Evolutionary conservation across 768 basidiomycete genomes (phyloP).

Genomic region (Nidula microcarpa): DNA sequence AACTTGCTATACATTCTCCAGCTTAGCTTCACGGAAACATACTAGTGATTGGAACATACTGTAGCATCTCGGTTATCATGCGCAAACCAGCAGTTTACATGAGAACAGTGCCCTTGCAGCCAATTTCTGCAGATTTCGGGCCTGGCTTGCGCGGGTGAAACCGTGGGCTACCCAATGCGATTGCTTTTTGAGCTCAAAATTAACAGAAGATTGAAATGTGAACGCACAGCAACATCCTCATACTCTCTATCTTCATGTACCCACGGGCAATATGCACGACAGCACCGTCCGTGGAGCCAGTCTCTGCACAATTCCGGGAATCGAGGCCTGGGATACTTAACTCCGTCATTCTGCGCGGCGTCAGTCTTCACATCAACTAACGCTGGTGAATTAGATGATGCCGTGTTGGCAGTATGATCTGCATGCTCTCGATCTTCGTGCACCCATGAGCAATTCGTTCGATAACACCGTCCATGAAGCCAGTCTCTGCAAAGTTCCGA

Average conservation of each 20-base stretch:
- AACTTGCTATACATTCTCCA: no score
- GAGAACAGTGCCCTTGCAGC: background rate
- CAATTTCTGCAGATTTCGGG: background rate
- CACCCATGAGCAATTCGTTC: background rate
- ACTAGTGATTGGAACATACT: no score
- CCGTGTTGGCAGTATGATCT: background rate
- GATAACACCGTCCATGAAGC: background rate
- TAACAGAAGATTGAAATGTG: background rate
- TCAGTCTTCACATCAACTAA: background rate
- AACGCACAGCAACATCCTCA: background rate
- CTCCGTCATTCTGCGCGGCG: no score
- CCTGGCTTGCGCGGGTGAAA: background rate
- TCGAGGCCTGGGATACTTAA: no score
- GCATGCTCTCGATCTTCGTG: background rate
- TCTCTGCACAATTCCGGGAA: background rate
- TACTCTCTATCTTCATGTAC: background rate
- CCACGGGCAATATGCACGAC: background rate
- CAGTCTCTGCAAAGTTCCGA: background rate
- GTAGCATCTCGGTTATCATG: constrained; percentile 28
- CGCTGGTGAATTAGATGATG: background rate
- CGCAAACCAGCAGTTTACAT: constrained; percentile 15
- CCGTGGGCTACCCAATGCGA: background rate
- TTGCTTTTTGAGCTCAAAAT: background rate
- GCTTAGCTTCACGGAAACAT: no score
- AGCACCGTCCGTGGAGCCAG: background rate